Conservation (phyloP, 768 basidiomycete genomes). For the Cubamyces sp. region DNA sequence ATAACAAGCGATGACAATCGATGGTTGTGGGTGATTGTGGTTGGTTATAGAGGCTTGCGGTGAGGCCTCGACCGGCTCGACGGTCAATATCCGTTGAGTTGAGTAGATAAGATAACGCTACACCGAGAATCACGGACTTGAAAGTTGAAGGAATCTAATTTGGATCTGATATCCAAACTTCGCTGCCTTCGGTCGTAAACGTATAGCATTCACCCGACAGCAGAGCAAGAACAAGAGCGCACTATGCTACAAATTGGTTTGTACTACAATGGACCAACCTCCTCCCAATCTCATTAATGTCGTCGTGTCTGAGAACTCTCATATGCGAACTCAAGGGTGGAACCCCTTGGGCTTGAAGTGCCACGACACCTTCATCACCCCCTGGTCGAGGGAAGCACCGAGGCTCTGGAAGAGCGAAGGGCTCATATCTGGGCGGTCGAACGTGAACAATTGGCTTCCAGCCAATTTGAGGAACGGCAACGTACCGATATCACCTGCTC, state of each 20-base stretch:
- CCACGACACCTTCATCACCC: slow-evolving; percentile 60
- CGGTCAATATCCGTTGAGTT: background rate
- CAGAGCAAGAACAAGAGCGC: background rate
- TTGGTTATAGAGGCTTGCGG: no score
- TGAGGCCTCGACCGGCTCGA: no score
- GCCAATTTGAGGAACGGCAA: background rate
- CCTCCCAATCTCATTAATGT: background rate
- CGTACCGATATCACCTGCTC: slow-evolving; percentile 57
- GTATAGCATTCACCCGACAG: slow-evolving; percentile 12
- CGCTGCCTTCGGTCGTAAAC: slow-evolving; percentile 5
- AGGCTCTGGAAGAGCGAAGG: slow-evolving; percentile 58
- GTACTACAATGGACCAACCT: background rate
- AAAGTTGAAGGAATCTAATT: background rate
- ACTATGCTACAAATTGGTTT: slow-evolving; percentile 8
- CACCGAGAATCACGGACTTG: background rate
- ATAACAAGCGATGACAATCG: no score
- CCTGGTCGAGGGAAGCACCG: slow-evolving; percentile 44
- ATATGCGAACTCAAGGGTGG: slow-evolving; percentile 9
- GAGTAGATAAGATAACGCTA: background rate
- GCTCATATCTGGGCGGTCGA: slow-evolving; percentile 60
- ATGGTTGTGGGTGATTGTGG: no score
- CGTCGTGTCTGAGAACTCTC: background rate
- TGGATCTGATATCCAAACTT: no score
- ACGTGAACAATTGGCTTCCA: background rate
- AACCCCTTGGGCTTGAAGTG: slow-evolving; percentile 51